Percentiles rank a stretch among this genome's conserved stretches.
Evolutionary conservation across 805 yeast species (phyloP).

Genomic region (Candida palmyrensis): DNA sequence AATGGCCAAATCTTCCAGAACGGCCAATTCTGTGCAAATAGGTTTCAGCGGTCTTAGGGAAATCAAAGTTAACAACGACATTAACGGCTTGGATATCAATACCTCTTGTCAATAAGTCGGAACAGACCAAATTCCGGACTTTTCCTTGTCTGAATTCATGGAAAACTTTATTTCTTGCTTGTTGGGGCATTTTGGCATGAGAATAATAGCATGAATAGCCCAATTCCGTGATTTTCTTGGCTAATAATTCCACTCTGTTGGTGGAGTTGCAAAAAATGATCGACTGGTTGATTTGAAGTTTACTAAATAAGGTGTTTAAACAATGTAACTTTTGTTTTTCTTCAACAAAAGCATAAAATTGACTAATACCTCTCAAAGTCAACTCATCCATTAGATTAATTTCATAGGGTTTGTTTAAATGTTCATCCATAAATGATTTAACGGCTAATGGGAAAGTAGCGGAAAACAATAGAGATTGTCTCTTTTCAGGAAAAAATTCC

Average conservation of each 20-base stretch:
- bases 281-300: slow-evolving; percentile 92
- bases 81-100: slow-evolving; percentile 98
- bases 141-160: slow-evolving; percentile 98
- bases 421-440: slow-evolving; percentile 86
- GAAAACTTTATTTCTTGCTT: slow-evolving; percentile 94
- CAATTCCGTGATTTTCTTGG: slow-evolving; percentile 92
- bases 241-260: slow-evolving; percentile 89
- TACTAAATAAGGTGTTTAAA: slow-evolving; percentile 88
- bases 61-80: slow-evolving; percentile 95
- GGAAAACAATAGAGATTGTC: slow-evolving; percentile 81
- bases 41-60: slow-evolving; percentile 97
- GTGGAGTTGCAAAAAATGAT: slow-evolving; percentile 97
- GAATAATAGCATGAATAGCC: slow-evolving; percentile 96
- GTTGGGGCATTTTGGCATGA: slow-evolving; percentile 97
- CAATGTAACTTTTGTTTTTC: slow-evolving; percentile 95
- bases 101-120: slow-evolving; percentile 95
- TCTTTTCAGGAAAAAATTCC: slow-evolving; percentile 60
- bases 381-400: slow-evolving; percentile 97
- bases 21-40: slow-evolving; percentile 98
- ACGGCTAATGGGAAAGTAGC: slow-evolving; percentile 97
- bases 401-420: slow-evolving; percentile 87
- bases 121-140: slow-evolving; percentile 94
- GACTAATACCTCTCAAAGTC: slow-evolving; percentile 93
- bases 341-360: slow-evolving; percentile 97
- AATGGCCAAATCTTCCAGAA: slow-evolving; percentile 97